A percentile compares a stretch with the other conserved stretches of the same genome.
Conservation (phyloP, 805 yeast species). For the Cyberlindnera maritima region DNA sequence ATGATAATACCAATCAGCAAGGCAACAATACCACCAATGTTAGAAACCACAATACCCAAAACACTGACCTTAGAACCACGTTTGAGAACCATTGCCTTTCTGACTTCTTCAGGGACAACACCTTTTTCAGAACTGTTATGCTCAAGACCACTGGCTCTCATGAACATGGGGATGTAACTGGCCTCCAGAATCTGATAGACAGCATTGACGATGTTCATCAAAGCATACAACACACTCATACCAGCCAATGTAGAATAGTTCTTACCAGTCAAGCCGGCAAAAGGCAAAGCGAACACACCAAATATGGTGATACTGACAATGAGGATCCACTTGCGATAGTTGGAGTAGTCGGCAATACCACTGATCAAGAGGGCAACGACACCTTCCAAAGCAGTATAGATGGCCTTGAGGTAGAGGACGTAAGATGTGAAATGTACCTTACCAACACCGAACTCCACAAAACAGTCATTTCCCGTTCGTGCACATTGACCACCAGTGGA, state of each 20-base stretch:
- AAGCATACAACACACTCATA: conserved; percentile 32
- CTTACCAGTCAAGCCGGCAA: conserved; percentile 30
- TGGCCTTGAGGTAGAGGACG: conserved; percentile 37
- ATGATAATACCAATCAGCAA: conserved; percentile 38
- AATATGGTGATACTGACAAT: conserved; percentile 31
- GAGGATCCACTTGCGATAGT: conserved; percentile 34
- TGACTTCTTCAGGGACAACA: conserved; percentile 24
- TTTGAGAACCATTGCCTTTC: conserved; percentile 28
- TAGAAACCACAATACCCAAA: conserved; percentile 35
- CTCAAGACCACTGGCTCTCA: conserved; percentile 28
- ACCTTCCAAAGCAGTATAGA: conserved; percentile 39
- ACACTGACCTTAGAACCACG: conserved; percentile 37
- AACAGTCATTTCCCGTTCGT: conserved; percentile 36
- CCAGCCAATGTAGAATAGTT: conserved; percentile 25
- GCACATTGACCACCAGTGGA: conserved; percentile 28
- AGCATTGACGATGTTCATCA: conserved; percentile 30
- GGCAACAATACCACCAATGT: conserved; percentile 38
- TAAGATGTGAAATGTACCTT: conserved; percentile 35
- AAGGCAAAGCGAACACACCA: conserved; percentile 37
- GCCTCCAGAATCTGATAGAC: conserved; percentile 38
- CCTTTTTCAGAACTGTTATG: neutral
- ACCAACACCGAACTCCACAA: conserved; percentile 34
- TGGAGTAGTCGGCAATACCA: conserved; percentile 41
- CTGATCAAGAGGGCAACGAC: conserved; percentile 33
- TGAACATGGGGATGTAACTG: conserved; percentile 39